phyloP scores from a whole-genome alignment of 2,329 filamentous ascomycete species.

The Trichoderma asperellum region DNA sequence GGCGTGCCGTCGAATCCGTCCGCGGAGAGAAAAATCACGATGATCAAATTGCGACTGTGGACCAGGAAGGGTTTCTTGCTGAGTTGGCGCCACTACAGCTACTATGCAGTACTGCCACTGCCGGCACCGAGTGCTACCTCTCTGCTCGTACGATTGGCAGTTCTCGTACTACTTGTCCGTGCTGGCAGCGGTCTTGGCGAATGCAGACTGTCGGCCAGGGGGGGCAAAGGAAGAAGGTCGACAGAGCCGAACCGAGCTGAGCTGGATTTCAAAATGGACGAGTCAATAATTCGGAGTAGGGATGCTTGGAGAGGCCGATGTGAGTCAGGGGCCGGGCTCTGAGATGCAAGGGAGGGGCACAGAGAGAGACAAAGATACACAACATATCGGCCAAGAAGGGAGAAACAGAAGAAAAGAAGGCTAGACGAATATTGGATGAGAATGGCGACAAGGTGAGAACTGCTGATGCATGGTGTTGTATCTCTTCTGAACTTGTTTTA shows the following conservation, averaged over 20 bases:
- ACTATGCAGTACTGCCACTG: background rate
- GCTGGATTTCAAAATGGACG: background rate
- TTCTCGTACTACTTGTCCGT: background rate
- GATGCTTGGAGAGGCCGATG: background rate
- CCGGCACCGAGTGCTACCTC: background rate
- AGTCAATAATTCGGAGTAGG: background rate
- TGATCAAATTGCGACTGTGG: background rate
- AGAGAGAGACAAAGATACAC: background rate
- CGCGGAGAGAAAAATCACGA: constrained; percentile 7
- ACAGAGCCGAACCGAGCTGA: background rate
- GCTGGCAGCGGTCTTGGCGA: background rate
- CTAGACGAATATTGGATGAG: background rate
- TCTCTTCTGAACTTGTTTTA: background rate
- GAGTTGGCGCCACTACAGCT: background rate
- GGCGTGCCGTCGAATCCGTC: constrained; percentile 12
- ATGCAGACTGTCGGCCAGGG: constrained; percentile 5
- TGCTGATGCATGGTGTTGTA: background rate
- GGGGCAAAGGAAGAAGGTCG: background rate
- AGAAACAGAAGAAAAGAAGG: background rate
- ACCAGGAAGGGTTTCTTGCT: background rate
- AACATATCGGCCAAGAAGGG: background rate
- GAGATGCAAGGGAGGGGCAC: background rate
- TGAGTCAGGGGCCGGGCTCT: constrained; percentile 13
- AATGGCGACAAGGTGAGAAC: background rate
- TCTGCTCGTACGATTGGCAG: background rate